A percentile compares a stretch with the other conserved stretches of the same genome.
These are phyloP conservation scores for Teratosphaeria viscida DNA, from an alignment of 2,329 filamentous ascomycete species.

Conservation along the genomic window DNA sequence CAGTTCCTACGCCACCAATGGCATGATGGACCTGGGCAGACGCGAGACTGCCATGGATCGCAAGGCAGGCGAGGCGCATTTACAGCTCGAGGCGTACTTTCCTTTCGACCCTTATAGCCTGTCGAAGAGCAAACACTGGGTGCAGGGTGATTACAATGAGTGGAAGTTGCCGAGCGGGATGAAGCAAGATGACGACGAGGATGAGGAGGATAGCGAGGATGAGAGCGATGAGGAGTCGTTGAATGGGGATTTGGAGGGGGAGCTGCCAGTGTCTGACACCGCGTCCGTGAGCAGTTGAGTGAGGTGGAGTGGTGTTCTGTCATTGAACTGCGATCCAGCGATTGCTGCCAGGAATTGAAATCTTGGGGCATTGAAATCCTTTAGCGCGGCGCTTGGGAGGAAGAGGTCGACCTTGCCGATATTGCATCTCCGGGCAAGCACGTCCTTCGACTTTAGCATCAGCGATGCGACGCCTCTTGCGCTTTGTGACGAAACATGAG, in stretches of 20 bases:
- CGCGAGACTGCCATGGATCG: slow-evolving; percentile 44
- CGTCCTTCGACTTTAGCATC: slow-evolving; percentile 13
- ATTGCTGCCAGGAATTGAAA: background rate
- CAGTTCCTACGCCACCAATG: slow-evolving; percentile 38
- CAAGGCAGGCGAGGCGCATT: slow-evolving; percentile 61
- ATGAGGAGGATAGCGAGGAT: slow-evolving; percentile 37
- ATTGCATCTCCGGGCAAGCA: slow-evolving; percentile 5
- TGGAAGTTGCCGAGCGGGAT: slow-evolving; percentile 64
- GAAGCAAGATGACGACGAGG: slow-evolving; percentile 45
- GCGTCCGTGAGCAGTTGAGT: slow-evolving; percentile 14
- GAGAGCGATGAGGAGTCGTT: slow-evolving; percentile 19
- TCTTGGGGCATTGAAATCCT: slow-evolving; percentile 1
- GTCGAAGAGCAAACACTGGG: slow-evolving; percentile 76
- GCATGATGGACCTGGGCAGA: slow-evolving; percentile 40
- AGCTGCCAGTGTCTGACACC: slow-evolving; percentile 9
- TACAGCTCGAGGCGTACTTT: slow-evolving; percentile 88
- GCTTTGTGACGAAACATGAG: background rate
- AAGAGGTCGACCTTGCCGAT: slow-evolving; percentile 4
- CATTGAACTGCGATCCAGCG: background rate
- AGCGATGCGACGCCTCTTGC: background rate
- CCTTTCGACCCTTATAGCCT: slow-evolving; percentile 95
- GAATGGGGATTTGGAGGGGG: slow-evolving; percentile 12
- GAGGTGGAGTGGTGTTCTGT: background rate
- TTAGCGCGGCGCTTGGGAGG: slow-evolving; percentile 14
- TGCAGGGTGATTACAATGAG: slow-evolving; percentile 71